Evolutionary conservation across 2,329 filamentous ascomycete genomes (phyloP).

Genomic region (Lachnellula hyalina): DNA sequence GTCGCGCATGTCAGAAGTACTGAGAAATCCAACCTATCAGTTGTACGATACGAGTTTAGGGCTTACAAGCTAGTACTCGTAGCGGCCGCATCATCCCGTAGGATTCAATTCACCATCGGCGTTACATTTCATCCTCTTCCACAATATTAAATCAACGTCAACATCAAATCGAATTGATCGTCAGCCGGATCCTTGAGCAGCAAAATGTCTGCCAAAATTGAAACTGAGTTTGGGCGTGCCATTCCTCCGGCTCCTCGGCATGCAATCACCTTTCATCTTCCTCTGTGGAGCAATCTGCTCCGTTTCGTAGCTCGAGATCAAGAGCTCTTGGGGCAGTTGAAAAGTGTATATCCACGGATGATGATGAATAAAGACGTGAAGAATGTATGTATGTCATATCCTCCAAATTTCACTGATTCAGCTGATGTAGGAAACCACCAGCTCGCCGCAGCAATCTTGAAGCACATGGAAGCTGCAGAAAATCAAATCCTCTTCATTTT

Average conservation of each 20-base stretch:
- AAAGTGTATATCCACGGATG: slow-evolving; percentile 24
- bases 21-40: too few species aligned
- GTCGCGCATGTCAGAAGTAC: too few species aligned
- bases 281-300: slow-evolving; percentile 16
- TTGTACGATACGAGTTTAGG: too few species aligned
- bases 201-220: slow-evolving; percentile 15
- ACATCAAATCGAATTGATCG: neutral
- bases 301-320: slow-evolving; percentile 15
- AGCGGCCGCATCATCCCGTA: too few species aligned
- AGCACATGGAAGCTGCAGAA: slow-evolving; percentile 4
- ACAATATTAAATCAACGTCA: too few species aligned
- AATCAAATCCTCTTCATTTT: slow-evolving; percentile 15
- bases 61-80: too few species aligned
- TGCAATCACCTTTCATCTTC: slow-evolving; percentile 24
- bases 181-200: neutral
- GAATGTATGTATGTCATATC: slow-evolving; percentile 8
- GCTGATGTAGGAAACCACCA: neutral
- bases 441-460: slow-evolving; percentile 8
- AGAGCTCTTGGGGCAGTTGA: slow-evolving; percentile 10
- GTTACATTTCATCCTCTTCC: too few species aligned
- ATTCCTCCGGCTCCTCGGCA: slow-evolving; percentile 22
- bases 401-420: neutral
- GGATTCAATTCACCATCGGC: too few species aligned
- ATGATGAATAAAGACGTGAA: slow-evolving; percentile 20
- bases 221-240: slow-evolving; percentile 14